A percentile compares a stretch with the other conserved stretches of the same genome.
phyloP scores from a whole-genome alignment of 2,329 filamentous ascomycete genomes.

The Beauveria sp. region DNA sequence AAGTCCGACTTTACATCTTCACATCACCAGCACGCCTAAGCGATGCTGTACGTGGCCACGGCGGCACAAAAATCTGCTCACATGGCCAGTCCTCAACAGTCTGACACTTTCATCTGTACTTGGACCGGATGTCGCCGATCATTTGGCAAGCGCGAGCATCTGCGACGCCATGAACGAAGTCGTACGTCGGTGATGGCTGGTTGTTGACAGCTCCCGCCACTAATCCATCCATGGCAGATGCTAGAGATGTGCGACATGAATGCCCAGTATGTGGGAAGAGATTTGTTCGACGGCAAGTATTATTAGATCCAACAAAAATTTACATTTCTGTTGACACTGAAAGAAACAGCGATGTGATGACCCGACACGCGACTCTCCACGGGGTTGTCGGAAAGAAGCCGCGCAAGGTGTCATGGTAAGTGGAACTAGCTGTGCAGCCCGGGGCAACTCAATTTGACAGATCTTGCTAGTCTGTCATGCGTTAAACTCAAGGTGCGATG shows the following conservation, averaged over 20 bases:
- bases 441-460: background rate
- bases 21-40: background rate
- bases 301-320: background rate
- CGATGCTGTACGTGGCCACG: background rate
- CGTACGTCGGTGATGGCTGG: background rate
- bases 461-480: background rate
- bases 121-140: conserved; percentile 1
- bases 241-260: conserved; percentile 2
- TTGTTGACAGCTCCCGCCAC: background rate
- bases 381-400: background rate
- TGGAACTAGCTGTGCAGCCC: background rate
- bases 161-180: conserved; percentile 7
- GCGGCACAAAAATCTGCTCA: background rate
- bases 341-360: conserved; percentile 5
- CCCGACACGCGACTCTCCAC: conserved; percentile 6
- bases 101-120: background rate
- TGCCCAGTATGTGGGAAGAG: conserved; percentile 3
- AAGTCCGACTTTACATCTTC: background rate
- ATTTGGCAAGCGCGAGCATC: conserved; percentile 9
- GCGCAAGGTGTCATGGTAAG: conserved; percentile 7
- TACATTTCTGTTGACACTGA: background rate
- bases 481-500: conserved; percentile 7
- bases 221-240: background rate
- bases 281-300: conserved; percentile 6
- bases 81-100: background rate